A percentile compares a stretch with the other conserved stretches of the same genome.
These are phyloP conservation scores for Fusarium sp. DNA, from an alignment of 2,329 filamentous ascomycete genomes.

Conservation along the genomic window DNA sequence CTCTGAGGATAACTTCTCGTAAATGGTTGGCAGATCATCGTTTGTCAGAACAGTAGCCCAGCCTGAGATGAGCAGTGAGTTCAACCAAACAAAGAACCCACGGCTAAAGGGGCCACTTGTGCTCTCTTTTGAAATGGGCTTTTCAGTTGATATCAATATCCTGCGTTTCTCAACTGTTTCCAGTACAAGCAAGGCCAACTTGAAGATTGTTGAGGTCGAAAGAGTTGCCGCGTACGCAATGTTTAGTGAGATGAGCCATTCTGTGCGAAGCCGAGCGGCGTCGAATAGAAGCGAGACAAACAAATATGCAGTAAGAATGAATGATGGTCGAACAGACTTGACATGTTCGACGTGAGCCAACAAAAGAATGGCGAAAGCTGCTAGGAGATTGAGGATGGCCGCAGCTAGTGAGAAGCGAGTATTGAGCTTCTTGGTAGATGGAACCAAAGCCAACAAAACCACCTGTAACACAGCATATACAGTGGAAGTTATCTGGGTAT, in stretches of 20 bases:
- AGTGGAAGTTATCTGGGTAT: constrained; percentile 33
- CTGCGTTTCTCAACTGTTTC: constrained; percentile 46
- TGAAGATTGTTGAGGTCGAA: constrained; percentile 35
- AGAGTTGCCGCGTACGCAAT: constrained; percentile 38
- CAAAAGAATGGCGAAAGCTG: constrained; percentile 41
- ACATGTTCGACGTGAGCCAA: constrained; percentile 46
- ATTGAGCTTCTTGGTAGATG: constrained; percentile 38
- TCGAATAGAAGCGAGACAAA: constrained; percentile 47
- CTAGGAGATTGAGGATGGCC: constrained; percentile 42
- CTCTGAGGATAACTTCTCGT: constrained; percentile 45
- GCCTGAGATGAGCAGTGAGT: constrained; percentile 58
- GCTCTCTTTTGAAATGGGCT: constrained; percentile 57
- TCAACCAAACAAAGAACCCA: constrained; percentile 48
- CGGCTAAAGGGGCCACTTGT: constrained; percentile 52
- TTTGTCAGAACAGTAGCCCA: constrained; percentile 51
- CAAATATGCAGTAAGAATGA: constrained; percentile 44
- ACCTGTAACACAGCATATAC: constrained; percentile 40
- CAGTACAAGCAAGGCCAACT: constrained; percentile 40
- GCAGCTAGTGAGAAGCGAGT: constrained; percentile 44
- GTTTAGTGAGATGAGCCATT: constrained; percentile 45
- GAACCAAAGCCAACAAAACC: constrained; percentile 39
- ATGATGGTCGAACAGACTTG: constrained; percentile 47
- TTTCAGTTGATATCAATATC: constrained; percentile 51
- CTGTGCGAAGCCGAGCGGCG: constrained; percentile 44
- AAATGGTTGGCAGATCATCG: constrained; percentile 43